phyloP scores from a whole-genome alignment of 2,329 filamentous ascomycete species.

The Penicillium psychrosexuale region DNA sequence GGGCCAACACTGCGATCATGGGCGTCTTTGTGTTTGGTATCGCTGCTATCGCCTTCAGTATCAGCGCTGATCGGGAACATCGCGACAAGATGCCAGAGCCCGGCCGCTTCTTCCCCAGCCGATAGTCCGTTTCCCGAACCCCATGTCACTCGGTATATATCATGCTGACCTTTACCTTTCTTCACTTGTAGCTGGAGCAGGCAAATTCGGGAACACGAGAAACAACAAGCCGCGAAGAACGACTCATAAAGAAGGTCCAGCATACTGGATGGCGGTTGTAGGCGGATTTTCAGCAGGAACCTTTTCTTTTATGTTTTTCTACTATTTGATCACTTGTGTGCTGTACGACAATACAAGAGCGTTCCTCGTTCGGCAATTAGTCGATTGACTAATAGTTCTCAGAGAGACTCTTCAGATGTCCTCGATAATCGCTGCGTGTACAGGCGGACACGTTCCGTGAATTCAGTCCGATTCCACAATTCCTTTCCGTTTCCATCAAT shows the following conservation, averaged over 20 bases:
- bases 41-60: slow-evolving; percentile 64
- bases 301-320: slow-evolving; percentile 28
- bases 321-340: slow-evolving; percentile 35
- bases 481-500: slow-evolving; percentile 33
- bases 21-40: slow-evolving; percentile 66
- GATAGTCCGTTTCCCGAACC: slow-evolving; percentile 61
- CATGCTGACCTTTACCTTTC: slow-evolving; percentile 18
- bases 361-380: slow-evolving; percentile 31
- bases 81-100: slow-evolving; percentile 73
- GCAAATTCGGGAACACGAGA: slow-evolving; percentile 68
- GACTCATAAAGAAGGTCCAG: slow-evolving; percentile 31
- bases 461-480: slow-evolving; percentile 46
- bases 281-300: slow-evolving; percentile 25
- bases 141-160: slow-evolving; percentile 1
- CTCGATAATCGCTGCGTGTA: slow-evolving; percentile 44
- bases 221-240: slow-evolving; percentile 44
- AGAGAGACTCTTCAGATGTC: slow-evolving; percentile 39
- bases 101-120: slow-evolving; percentile 76
- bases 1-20: slow-evolving; percentile 78
- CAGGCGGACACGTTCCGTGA: slow-evolving; percentile 44
- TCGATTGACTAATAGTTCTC: slow-evolving; percentile 38
- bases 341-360: slow-evolving; percentile 41
- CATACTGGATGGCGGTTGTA: slow-evolving; percentile 18
- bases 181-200: slow-evolving; percentile 60
- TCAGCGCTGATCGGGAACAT: slow-evolving; percentile 70